Percentiles rank a stretch among this genome's conserved stretches.
Evolutionary conservation across 306 rosid genomes (phyloP).

Genomic region (Lablab purpureus): DNA sequence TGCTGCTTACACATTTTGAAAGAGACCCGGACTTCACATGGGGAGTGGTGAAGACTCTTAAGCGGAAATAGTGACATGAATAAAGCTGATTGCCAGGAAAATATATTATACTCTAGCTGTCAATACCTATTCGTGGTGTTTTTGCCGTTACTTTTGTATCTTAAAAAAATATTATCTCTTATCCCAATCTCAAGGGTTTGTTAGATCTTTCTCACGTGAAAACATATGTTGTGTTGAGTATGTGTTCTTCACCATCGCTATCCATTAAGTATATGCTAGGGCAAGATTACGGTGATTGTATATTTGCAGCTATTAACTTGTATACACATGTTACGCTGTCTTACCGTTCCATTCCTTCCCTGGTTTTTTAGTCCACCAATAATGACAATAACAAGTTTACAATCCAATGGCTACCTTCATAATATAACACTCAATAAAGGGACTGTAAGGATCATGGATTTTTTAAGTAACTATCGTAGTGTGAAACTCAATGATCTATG

Average conservation of each 20-base stretch:
- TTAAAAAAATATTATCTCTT: background rate
- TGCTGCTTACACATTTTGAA: conserved; percentile 70
- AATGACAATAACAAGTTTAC: background rate
- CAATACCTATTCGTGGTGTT: background rate
- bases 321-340: background rate
- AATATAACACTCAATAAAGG: background rate
- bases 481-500: background rate
- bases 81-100: conserved; percentile 30
- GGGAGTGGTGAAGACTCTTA: conserved; percentile 64
- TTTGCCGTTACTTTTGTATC: conserved; percentile 7
- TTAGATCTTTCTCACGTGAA: background rate
- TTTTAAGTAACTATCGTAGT: background rate
- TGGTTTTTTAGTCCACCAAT: background rate
- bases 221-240: background rate
- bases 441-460: background rate
- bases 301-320: background rate
- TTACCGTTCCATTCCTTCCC: background rate
- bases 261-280: background rate
- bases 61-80: conserved; percentile 52
- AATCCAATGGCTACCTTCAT: background rate
- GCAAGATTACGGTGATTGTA: background rate
- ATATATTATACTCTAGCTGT: conserved; percentile 29
- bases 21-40: conserved; percentile 67
- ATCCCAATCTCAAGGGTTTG: background rate
- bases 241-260: background rate